These are phyloP conservation scores for Tetrapisispora phaffii DNA, from an alignment of 805 yeast genomes.

Conservation along the genomic window DNA sequence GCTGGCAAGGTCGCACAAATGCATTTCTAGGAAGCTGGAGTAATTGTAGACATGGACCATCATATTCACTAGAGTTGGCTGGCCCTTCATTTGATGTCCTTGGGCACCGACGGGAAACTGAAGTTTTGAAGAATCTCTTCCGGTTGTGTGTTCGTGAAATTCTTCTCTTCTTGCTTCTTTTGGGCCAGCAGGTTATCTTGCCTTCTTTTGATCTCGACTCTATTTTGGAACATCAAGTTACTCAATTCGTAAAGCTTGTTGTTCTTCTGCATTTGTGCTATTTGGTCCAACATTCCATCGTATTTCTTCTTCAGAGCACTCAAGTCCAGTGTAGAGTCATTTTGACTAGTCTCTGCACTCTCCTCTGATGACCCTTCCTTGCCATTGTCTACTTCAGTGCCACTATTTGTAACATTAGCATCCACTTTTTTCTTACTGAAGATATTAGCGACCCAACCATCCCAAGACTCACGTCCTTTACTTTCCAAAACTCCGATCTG, in stretches of 20 bases:
- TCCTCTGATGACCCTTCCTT: neutral
- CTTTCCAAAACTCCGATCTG: conserved; percentile 7
- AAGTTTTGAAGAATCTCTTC: conserved; percentile 15
- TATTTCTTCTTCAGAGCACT: conserved; percentile 10
- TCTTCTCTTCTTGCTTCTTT: conserved; percentile 16
- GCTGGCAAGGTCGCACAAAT: too few species aligned
- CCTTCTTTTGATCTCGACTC: conserved; percentile 13
- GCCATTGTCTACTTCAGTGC: neutral
- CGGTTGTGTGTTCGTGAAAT: conserved; percentile 25
- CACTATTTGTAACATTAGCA: neutral
- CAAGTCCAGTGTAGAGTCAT: neutral
- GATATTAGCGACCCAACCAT: conserved; percentile 26
- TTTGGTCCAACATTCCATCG: conserved; percentile 12
- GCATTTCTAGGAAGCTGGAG: too few species aligned
- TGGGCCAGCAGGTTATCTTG: conserved; percentile 6
- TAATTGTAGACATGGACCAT: too few species aligned
- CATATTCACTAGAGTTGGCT: too few species aligned
- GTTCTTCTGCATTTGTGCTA: conserved; percentile 13
- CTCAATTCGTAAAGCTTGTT: conserved; percentile 16
- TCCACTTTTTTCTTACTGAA: conserved; percentile 12
- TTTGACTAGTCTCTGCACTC: conserved; percentile 1
- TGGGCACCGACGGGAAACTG: conserved; percentile 23
- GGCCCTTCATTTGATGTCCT: conserved; percentile 1
- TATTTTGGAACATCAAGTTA: conserved; percentile 15
- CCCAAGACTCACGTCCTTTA: conserved; percentile 20